phyloP scores from a whole-genome alignment of 768 basidiomycete species.

The Boletus rufocinnamomeus region DNA sequence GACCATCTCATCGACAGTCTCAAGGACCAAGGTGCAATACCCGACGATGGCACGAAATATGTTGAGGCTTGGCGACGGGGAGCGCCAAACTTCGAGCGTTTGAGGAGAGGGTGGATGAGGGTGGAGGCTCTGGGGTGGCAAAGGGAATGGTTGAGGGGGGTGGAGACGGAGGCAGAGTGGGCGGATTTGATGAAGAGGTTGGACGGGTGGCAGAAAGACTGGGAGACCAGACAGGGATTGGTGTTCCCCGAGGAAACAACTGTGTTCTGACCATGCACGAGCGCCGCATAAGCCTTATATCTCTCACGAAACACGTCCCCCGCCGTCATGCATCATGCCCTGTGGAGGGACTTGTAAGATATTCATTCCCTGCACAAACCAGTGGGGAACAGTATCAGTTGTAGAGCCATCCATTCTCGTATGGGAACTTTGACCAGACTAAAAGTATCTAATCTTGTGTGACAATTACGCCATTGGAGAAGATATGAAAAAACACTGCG shows the following conservation, averaged over 20 bases:
- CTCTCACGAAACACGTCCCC: too few species aligned
- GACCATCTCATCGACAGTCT: conserved; percentile 30
- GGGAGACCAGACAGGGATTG: conserved; percentile 42
- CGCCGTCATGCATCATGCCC: too few species aligned
- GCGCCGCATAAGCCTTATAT: not conserved
- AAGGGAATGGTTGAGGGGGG: conserved; percentile 48
- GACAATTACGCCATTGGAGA: too few species aligned
- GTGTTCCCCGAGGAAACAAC: conserved; percentile 11
- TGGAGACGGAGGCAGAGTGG: conserved; percentile 55
- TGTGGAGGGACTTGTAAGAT: too few species aligned
- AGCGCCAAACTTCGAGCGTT: conserved; percentile 33
- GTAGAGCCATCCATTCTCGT: too few species aligned
- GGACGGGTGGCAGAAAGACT: conserved; percentile 52
- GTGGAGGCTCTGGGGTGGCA: conserved; percentile 44
- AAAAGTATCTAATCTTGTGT: too few species aligned
- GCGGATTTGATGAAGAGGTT: conserved; percentile 48
- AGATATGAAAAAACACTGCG: too few species aligned
- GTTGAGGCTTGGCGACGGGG: conserved; percentile 53
- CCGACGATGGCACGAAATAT: conserved; percentile 44
- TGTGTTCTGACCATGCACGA: conserved; percentile 5
- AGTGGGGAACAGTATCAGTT: too few species aligned
- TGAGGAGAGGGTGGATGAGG: conserved; percentile 46
- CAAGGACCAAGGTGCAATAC: conserved; percentile 35
- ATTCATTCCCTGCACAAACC: too few species aligned
- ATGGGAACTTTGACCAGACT: too few species aligned